These are phyloP conservation scores for Aspergillus biplanus DNA, from an alignment of 495 filamentous ascomycete species.

Conservation along the genomic window DNA sequence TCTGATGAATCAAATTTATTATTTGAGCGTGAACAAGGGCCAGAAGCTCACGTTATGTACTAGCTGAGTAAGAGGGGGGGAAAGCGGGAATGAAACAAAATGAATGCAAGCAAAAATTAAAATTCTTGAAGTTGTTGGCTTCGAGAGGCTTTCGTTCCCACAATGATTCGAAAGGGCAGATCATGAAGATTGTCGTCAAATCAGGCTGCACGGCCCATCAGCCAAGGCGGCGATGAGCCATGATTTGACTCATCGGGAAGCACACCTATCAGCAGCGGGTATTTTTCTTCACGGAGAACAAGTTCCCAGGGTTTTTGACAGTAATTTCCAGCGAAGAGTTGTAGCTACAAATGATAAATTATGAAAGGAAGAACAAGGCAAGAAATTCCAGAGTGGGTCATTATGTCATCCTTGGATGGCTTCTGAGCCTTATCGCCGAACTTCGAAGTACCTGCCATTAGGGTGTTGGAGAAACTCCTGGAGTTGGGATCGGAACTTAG, in stretches of 20 bases:
- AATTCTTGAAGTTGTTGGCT: not conserved
- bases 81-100: not conserved
- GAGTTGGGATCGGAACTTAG: not conserved
- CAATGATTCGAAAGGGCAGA: not conserved
- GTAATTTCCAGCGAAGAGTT: too few relatives aligned
- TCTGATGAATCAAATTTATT: not conserved
- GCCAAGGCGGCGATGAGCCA: slow-evolving; percentile 12
- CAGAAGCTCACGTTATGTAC: too few relatives aligned
- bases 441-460: not conserved
- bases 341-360: too few relatives aligned
- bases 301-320: not conserved
- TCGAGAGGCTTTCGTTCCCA: not conserved
- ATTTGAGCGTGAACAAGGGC: not conserved
- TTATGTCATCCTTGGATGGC: too few relatives aligned
- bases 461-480: not conserved
- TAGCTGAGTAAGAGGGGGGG: too few relatives aligned
- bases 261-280: not conserved
- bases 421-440: not conserved
- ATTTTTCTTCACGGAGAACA: slow-evolving; percentile 21
- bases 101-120: not conserved
- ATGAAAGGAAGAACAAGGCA: too few relatives aligned
- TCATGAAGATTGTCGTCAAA: slow-evolving; percentile 1
- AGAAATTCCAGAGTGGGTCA: too few relatives aligned
- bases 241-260: slow-evolving; percentile 10
- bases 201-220: slow-evolving; percentile 4